Conservation (phyloP, 441 rosid species). For the Pelargonium australe region DNA sequence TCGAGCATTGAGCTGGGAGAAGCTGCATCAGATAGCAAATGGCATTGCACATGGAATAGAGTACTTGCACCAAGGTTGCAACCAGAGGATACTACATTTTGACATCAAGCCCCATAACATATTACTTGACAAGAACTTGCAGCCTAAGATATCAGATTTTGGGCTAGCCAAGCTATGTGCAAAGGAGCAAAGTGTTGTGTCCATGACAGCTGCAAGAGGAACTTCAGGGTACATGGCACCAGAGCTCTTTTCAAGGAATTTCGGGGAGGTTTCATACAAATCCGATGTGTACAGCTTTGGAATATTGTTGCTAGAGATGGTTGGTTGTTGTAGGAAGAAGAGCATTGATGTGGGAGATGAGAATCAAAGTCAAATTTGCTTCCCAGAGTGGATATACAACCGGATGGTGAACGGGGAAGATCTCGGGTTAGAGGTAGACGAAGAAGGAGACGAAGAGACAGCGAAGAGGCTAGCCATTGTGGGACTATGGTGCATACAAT, state of each 20-base stretch:
- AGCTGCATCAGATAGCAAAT: conserved; percentile 13
- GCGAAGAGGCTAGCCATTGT: neutral
- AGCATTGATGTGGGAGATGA: no score
- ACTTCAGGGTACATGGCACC: conserved; percentile 38
- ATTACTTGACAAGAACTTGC: neutral
- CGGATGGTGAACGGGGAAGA: neutral
- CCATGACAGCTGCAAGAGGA: conserved; percentile 19
- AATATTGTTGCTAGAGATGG: conserved; percentile 31
- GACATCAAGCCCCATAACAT: neutral
- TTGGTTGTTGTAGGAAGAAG: conserved; percentile 12
- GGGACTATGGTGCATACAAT: conserved; percentile 1
- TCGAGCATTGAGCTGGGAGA: conserved; percentile 5
- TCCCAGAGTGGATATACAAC: neutral
- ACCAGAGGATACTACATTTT: conserved; percentile 10
- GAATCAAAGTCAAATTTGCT: neutral
- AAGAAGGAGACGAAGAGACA: neutral
- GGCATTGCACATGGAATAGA: conserved; percentile 19
- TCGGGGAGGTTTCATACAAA: conserved; percentile 29
- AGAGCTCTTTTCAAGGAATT: conserved; percentile 27
- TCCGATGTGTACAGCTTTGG: conserved; percentile 18
- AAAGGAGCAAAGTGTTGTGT: conserved; percentile 18
- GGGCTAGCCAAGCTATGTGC: conserved; percentile 29
- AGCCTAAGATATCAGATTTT: conserved; percentile 35
- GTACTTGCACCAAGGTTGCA: conserved; percentile 19
- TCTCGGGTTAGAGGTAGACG: neutral